Percentiles rank a stretch among this genome's conserved stretches.
Evolutionary conservation across 805 yeast genomes (phyloP).

Genomic region (Komagataella populi): DNA sequence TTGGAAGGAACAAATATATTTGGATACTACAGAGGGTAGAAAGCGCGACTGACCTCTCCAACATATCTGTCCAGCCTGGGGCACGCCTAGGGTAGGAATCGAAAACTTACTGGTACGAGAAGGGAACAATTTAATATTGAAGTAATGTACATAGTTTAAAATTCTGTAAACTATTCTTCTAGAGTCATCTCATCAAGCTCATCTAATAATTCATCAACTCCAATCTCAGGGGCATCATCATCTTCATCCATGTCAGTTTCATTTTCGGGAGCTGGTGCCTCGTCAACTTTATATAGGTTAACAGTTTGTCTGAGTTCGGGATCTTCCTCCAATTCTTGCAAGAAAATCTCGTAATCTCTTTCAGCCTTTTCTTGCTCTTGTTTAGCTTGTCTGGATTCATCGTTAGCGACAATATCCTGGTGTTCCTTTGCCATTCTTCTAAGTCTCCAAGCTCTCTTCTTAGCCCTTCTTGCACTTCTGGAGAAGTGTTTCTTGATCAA

Average conservation of each 20-base stretch:
- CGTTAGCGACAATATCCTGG: slow-evolving; percentile 70
- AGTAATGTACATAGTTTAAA: not conserved
- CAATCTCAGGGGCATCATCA: slow-evolving; percentile 78
- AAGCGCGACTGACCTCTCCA: not conserved
- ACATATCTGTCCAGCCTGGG: not conserved
- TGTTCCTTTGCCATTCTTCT: slow-evolving; percentile 97
- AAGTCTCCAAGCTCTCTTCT: slow-evolving; percentile 80
- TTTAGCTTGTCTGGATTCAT: slow-evolving; percentile 56
- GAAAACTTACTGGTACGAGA: not conserved
- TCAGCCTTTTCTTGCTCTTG: slow-evolving; percentile 89
- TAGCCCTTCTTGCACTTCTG: slow-evolving; percentile 61
- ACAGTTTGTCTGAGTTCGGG: slow-evolving; percentile 84
- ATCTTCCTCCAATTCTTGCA: slow-evolving; percentile 96
- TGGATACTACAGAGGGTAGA: not conserved
- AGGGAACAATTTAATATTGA: not conserved
- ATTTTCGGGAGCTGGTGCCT: slow-evolving; percentile 12
- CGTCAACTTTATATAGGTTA: slow-evolving; percentile 67
- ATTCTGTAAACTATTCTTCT: slow-evolving; percentile 26
- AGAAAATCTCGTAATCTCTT: slow-evolving; percentile 87
- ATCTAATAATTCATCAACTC: slow-evolving; percentile 84
- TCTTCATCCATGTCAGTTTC: slow-evolving; percentile 34
- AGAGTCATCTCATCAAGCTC: slow-evolving; percentile 90
- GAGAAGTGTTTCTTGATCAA: slow-evolving; percentile 81
- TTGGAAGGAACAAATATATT: too few relatives aligned
- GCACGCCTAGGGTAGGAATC: not conserved